A percentile compares a stretch with the other conserved stretches of the same genome.
These are phyloP conservation scores for Alternaria arborescens DNA, from an alignment of 2,329 filamentous ascomycete genomes.

Conservation along the genomic window DNA sequence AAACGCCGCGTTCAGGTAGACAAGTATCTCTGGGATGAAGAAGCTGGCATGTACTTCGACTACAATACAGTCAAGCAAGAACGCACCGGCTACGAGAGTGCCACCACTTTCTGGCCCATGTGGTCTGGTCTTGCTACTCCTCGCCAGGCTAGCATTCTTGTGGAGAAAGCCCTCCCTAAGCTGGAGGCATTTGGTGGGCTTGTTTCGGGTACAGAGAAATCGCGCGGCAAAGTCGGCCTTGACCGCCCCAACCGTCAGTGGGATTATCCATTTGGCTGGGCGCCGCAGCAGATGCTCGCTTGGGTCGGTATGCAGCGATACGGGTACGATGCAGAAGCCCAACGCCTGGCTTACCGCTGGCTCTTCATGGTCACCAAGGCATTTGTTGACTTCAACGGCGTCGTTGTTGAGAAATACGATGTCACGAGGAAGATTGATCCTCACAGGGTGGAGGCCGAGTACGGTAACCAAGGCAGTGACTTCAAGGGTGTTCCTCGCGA, in stretches of 20 bases:
- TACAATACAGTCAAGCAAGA: slow-evolving; percentile 86
- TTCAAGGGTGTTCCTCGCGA: slow-evolving; percentile 96
- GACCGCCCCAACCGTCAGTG: slow-evolving; percentile 94
- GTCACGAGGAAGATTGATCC: slow-evolving; percentile 90
- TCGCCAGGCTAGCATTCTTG: slow-evolving; percentile 83
- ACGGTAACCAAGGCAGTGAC: slow-evolving; percentile 94
- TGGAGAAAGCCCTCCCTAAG: slow-evolving; percentile 80
- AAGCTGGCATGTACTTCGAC: slow-evolving; percentile 96
- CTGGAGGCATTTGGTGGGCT: slow-evolving; percentile 90
- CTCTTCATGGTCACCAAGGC: slow-evolving; percentile 98
- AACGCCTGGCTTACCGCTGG: slow-evolving; percentile 94
- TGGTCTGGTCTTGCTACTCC: slow-evolving; percentile 92
- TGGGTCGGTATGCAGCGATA: slow-evolving; percentile 94
- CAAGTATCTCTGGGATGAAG: slow-evolving; percentile 91
- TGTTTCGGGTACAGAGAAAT: slow-evolving; percentile 87
- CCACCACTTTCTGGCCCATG: slow-evolving; percentile 96
- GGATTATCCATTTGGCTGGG: slow-evolving; percentile 99
- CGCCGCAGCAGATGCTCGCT: slow-evolving; percentile 96
- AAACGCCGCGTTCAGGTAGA: slow-evolving; percentile 86
- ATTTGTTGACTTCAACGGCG: slow-evolving; percentile 97
- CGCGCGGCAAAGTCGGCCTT: slow-evolving; percentile 79
- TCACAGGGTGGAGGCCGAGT: slow-evolving; percentile 94
- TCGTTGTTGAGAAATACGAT: slow-evolving; percentile 98
- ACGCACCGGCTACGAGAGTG: slow-evolving; percentile 85
- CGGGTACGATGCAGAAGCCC: slow-evolving; percentile 88